phyloP scores from a whole-genome alignment of 2,329 filamentous ascomycete genomes.

The Sordariomycetes sp. region DNA sequence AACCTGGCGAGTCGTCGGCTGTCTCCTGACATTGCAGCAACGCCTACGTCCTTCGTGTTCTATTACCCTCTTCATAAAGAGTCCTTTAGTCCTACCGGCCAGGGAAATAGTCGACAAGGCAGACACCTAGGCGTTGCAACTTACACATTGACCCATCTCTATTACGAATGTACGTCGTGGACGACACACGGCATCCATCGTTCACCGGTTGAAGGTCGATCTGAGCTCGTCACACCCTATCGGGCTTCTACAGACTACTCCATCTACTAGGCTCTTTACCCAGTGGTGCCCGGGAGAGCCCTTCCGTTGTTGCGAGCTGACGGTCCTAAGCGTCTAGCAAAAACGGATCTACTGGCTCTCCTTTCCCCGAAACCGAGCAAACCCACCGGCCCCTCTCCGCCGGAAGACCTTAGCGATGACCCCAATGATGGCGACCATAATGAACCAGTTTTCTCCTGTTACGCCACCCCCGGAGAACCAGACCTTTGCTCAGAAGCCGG shows the following conservation, averaged over 20 bases:
- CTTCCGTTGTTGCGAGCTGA: neutral
- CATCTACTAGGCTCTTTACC: neutral
- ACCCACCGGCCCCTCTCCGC: neutral
- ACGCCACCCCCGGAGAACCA: constrained; percentile 27
- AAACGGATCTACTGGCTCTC: neutral
- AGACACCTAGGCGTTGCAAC: neutral
- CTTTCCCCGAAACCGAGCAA: neutral
- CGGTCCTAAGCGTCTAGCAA: neutral
- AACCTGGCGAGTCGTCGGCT: neutral
- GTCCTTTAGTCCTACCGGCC: neutral
- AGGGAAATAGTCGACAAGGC: neutral
- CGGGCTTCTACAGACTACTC: neutral
- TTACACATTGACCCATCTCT: neutral
- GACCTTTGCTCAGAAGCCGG: constrained; percentile 13
- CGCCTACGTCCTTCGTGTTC: neutral
- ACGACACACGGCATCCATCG: neutral
- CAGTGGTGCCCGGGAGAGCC: neutral
- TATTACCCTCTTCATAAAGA: neutral
- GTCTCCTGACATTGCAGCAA: neutral
- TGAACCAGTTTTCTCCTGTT: constrained; percentile 20
- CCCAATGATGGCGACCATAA: constrained; percentile 1
- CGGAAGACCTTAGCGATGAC: neutral
- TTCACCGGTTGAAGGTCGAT: neutral
- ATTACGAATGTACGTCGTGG: neutral
- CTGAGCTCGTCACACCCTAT: neutral